Evolutionary conservation across 345 rosid species (phyloP).

Genomic region (Pugionium dolabratum): DNA sequence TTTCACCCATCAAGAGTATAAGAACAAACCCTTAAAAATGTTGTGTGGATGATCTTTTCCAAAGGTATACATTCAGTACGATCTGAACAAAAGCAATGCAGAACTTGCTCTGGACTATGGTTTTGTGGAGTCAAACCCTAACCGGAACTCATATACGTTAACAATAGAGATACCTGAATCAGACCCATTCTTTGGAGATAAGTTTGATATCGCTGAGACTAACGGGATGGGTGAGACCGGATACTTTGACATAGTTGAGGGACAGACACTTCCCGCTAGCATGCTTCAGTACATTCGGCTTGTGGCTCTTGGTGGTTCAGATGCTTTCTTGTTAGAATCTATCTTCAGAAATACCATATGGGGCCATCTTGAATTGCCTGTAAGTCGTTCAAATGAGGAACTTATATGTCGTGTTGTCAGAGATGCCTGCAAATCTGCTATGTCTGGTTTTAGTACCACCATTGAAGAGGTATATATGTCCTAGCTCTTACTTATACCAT

Average conservation of each 20-base stretch:
- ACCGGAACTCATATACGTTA: slow-evolving; percentile 73
- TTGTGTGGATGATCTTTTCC: slow-evolving; percentile 19
- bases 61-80: slow-evolving; percentile 85
- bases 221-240: slow-evolving; percentile 73
- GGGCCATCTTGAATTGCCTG: slow-evolving; percentile 87
- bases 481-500: slow-evolving; percentile 10
- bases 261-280: slow-evolving; percentile 66
- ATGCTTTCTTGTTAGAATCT: slow-evolving; percentile 66
- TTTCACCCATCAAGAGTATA: not conserved
- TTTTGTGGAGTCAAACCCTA: slow-evolving; percentile 64
- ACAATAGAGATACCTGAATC: slow-evolving; percentile 73
- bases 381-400: slow-evolving; percentile 83
- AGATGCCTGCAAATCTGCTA: slow-evolving; percentile 79
- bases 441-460: slow-evolving; percentile 68
- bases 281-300: slow-evolving; percentile 79
- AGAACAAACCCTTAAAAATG: slow-evolving; percentile 3
- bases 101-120: slow-evolving; percentile 95
- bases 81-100: slow-evolving; percentile 78
- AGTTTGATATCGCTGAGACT: slow-evolving; percentile 67
- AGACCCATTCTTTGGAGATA: slow-evolving; percentile 49
- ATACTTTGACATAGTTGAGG: slow-evolving; percentile 69
- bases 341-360: slow-evolving; percentile 77
- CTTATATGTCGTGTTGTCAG: slow-evolving; percentile 74
- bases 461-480: slow-evolving; percentile 63
- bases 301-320: slow-evolving; percentile 82